Conservation (phyloP, 768 basidiomycete genomes). For the Exidia glandulosa region DNA sequence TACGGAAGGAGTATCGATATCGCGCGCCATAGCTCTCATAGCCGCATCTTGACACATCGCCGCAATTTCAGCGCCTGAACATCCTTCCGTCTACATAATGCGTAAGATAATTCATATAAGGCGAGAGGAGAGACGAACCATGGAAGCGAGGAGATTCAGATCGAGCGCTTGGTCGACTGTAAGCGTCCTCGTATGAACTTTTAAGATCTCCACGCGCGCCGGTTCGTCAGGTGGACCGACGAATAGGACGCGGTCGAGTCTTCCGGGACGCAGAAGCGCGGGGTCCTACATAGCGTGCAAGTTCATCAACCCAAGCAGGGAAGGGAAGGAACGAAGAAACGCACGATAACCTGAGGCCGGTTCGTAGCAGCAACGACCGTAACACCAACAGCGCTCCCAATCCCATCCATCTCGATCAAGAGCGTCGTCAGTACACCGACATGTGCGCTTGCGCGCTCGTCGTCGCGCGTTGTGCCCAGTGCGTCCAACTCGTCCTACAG, state of each 20-base stretch:
- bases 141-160: constrained; percentile 49
- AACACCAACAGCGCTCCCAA: constrained; percentile 91
- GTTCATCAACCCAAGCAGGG: too few species aligned
- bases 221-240: constrained; percentile 81
- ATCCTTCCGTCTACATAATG: constrained; percentile 68
- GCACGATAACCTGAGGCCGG: constrained; percentile 79
- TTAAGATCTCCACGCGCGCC: constrained; percentile 77
- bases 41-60: constrained; percentile 96
- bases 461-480: constrained; percentile 64
- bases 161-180: constrained; percentile 62
- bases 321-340: constrained; percentile 18
- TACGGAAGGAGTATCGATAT: constrained; percentile 70
- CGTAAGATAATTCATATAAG: background rate
- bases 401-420: constrained; percentile 97
- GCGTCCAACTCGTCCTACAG: constrained; percentile 93
- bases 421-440: constrained; percentile 89
- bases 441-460: constrained; percentile 48
- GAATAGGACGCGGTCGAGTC: constrained; percentile 87
- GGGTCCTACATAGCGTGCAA: constrained; percentile 51
- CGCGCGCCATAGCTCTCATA: constrained; percentile 76
- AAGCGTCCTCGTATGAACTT: constrained; percentile 71
- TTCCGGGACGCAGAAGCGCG: constrained; percentile 88
- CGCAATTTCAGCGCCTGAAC: constrained; percentile 90
- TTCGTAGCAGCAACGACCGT: constrained; percentile 95
- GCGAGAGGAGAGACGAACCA: constrained; percentile 37